These are phyloP conservation scores for Thielaviopsis populi DNA, from an alignment of 2,329 filamentous ascomycete genomes.

Conservation along the genomic window DNA sequence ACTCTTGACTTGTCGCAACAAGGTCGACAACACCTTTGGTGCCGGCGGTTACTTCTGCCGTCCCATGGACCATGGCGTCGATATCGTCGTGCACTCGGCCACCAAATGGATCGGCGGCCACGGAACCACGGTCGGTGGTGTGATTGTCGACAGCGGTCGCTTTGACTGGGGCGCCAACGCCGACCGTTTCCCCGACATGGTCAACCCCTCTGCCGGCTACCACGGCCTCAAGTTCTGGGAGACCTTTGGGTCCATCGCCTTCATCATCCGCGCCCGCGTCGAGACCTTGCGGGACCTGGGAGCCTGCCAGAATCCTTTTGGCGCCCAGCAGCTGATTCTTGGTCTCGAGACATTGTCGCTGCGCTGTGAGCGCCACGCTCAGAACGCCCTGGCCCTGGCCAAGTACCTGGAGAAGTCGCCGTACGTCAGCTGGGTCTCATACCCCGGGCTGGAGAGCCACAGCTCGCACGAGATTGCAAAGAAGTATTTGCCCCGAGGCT, in stretches of 20 bases:
- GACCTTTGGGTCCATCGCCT: conserved; percentile 69
- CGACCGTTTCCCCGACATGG: conserved; percentile 80
- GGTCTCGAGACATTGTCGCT: conserved; percentile 83
- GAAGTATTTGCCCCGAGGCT: conserved; percentile 73
- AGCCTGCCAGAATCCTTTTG: conserved; percentile 72
- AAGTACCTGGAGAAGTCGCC: conserved; percentile 69
- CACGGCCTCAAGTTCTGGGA: conserved; percentile 92
- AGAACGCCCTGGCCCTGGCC: conserved; percentile 68
- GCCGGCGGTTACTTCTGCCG: conserved; percentile 79
- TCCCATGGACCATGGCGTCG: conserved; percentile 79
- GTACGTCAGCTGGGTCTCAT: conserved; percentile 85
- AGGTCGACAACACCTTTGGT: conserved; percentile 91
- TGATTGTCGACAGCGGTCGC: conserved; percentile 76
- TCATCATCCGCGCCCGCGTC: conserved; percentile 71
- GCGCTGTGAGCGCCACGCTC: conserved; percentile 70
- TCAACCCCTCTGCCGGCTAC: conserved; percentile 76
- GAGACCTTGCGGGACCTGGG: conserved; percentile 85
- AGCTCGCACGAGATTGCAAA: conserved; percentile 65
- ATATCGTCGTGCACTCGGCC: conserved; percentile 86
- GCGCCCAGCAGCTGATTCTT: conserved; percentile 77
- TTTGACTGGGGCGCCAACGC: conserved; percentile 86
- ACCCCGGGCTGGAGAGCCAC: conserved; percentile 76
- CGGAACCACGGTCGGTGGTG: conserved; percentile 77
- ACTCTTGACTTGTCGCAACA: not conserved
- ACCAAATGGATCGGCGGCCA: conserved; percentile 98